Base-by-base conservation (phyloP, 2,329 filamentous ascomycete genomes). In the Sporothrix brunneoviolacea region DNA sequence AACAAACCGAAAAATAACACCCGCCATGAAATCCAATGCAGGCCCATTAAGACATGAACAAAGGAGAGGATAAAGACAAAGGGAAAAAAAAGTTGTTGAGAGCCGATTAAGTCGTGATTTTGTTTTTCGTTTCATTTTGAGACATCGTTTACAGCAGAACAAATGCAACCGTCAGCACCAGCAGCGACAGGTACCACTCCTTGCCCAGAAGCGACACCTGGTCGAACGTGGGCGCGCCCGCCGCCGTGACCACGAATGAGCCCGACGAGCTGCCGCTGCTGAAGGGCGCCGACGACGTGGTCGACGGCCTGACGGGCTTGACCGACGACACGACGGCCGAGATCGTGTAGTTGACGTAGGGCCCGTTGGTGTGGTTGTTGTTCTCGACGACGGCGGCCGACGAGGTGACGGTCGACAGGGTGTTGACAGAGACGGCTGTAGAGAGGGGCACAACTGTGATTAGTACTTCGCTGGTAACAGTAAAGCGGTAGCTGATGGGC, bases 151-250 rank as follows among this genome's bases (percentile, higher is more conserved):
- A 53, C 41, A 46, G 15, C n/a, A 53, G 7, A 18, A 53, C 19
- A 42, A 53, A 50, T 13, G 47, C 51, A 5, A 53, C 42, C 24
- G 51, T 43, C 42, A 49, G 30, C 6, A 38, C 47, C 24, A 47
- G 22, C 22, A 53, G 36, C 5, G 46, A 50, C 30, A 53, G 16
- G 42, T 50, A 53, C 51, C 46, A 50, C 42, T 43, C 42, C 32
- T 50, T 50, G 51, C 24, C n/a, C 30, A 40, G 9, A n/a, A 50
- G 19, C 22, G 47, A 45, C 41, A 21, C 42, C 24, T 47, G 41
- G 24, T 50, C 51, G 15, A 50, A 46, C 8, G 42, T 15, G 8
- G 18, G 37, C 27, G 35, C 32, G 12, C 48, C 48, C 2, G 47
- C 51, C 3, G 47, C 51, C 15, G 51, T 53, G n/a, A n/a, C n/a